Base-by-base conservation (phyloP, 2,329 filamentous ascomycete species). In the Cryoendolithus antarcticus region DNA sequence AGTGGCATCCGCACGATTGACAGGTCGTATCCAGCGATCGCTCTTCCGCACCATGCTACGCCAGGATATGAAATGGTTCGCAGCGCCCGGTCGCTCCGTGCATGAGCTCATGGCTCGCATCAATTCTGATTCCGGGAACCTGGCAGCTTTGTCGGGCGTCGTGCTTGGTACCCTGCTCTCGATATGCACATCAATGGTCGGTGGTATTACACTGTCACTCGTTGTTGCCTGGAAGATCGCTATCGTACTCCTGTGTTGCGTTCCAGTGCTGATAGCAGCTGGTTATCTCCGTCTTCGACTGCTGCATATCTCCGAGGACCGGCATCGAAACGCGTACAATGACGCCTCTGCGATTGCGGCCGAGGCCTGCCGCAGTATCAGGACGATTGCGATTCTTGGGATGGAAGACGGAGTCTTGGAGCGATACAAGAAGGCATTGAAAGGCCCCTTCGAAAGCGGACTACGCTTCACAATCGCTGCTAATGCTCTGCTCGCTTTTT, bases 301-400 rank as follows among this genome's bases (percentile, higher is more conserved):
- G 3, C 56, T 71, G 9, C 69, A 73, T 2, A 67, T 70, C 30
- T 76, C 79, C 35, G 75, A 82, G 44, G 68, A 72, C 40, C 70
- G 72, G 9, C 76, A 82, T 47, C 72, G 77, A 31, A 71, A 70
- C 15, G 77, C 80, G 2, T 84, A 80, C 48, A 69, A 72, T 5
- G 69, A 70, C 32, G 76, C 80, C 2, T 72, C 78, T 10, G 69
- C 71, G 4, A 70, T 83, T 37, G 77, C 77, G 1, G 74, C 77
- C 4, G 80, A 85, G 48, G 77, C 78, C 1, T 75, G 80, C 36
- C 70, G 73, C 38, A 74, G 72, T 1, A 77, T 80, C 57, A 74
- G 77, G 48, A 82, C 80, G 21, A 69, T 68, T 9, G 60, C 63
- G 3, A 57, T 62, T 1, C 59, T 67, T 8, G 62, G 63, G 5